Evolutionary conservation across 345 rosid species (phyloP).

Genomic region (Eutrema heterophyllum): DNA sequence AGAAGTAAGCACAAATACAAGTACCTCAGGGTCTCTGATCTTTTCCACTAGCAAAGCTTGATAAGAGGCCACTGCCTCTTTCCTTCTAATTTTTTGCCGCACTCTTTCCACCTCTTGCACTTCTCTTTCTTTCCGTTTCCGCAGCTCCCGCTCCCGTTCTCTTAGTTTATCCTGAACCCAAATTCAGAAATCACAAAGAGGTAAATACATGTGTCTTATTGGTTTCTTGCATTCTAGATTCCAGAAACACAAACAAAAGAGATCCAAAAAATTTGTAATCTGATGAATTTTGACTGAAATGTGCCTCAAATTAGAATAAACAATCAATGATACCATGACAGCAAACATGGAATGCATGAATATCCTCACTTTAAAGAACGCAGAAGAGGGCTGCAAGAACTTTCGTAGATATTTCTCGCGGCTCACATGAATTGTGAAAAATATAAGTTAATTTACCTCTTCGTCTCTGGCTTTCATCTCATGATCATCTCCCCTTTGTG

Average conservation of each 20-base stretch:
- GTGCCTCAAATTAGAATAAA: neutral
- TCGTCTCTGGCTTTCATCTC: constrained; percentile 72
- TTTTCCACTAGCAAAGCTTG: constrained; percentile 95
- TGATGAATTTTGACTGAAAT: neutral
- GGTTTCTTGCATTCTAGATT: neutral
- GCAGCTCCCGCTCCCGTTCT: constrained; percentile 85
- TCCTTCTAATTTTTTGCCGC: constrained; percentile 74
- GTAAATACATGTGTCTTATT: neutral
- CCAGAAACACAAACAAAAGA: neutral
- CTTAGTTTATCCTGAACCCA: constrained; percentile 65
- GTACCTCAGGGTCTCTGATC: constrained; percentile 91
- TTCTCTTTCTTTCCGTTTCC: constrained; percentile 92
- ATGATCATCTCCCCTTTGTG: constrained; percentile 55
- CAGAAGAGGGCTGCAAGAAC: neutral
- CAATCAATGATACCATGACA: neutral
- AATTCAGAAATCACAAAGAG: neutral
- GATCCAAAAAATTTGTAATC: neutral
- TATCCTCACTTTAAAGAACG: neutral
- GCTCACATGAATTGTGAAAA: neutral
- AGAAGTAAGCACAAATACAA: neutral
- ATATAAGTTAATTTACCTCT: constrained; percentile 50
- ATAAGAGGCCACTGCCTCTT: constrained; percentile 82
- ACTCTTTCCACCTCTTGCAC: constrained; percentile 97
- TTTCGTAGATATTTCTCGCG: neutral
- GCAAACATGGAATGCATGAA: neutral